Conservation (phyloP, 2,329 filamentous ascomycete genomes). For the Aureobasidium zeae region DNA sequence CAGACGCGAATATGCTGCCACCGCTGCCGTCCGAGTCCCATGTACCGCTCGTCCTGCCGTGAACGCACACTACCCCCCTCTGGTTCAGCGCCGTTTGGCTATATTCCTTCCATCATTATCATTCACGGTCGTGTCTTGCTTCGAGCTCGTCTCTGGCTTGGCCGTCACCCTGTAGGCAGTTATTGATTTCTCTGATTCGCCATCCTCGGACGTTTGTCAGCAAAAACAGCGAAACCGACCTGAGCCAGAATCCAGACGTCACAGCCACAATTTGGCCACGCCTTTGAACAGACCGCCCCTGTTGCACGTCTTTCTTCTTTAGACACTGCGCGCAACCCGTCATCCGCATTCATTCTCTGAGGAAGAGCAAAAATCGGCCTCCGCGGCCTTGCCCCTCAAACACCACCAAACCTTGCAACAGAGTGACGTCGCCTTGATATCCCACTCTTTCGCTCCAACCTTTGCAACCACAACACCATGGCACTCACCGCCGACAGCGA, state of each 20-base stretch:
- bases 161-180: no score
- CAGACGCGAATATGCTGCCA: no score
- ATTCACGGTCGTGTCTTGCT: neutral
- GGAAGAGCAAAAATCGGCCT: slow-evolving; percentile 1
- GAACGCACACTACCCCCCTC: neutral
- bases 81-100: slow-evolving; percentile 5
- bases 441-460: no score
- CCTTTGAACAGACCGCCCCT: neutral
- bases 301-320: no score
- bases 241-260: no score
- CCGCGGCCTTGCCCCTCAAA: slow-evolving; percentile 3
- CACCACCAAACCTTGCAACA: neutral
- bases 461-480: no score
- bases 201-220: slow-evolving; percentile 14
- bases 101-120: neutral
- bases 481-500: slow-evolving; percentile 9
- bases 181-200: no score
- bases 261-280: slow-evolving; percentile 10
- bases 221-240: slow-evolving; percentile 2
- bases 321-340: neutral
- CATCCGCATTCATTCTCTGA: neutral
- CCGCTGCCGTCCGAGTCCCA: no score
- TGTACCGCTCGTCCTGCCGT: slow-evolving; percentile 6
- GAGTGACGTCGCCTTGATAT: slow-evolving; percentile 1
- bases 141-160: slow-evolving; percentile 2